phyloP scores from a whole-genome alignment of 495 filamentous ascomycete species.

The Aspergillus funiculosus region DNA sequence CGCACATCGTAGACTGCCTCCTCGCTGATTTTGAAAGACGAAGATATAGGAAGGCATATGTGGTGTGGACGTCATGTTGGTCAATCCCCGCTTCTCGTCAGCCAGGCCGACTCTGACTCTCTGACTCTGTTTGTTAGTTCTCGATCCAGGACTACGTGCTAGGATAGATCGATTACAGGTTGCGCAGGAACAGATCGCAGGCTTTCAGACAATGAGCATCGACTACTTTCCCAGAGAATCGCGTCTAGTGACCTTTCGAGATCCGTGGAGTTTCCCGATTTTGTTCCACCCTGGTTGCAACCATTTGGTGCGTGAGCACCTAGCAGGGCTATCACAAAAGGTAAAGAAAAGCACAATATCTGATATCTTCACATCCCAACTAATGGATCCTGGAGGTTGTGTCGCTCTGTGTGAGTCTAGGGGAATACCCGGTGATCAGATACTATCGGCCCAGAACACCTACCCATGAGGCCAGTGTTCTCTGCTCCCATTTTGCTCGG shows the following conservation, averaged over 20 bases:
- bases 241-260: constrained; percentile 80
- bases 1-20: constrained; percentile 86
- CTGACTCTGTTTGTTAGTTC: constrained; percentile 32
- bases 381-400: constrained; percentile 58
- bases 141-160: constrained; percentile 48
- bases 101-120: constrained; percentile 5
- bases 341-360: no score
- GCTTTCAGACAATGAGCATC: constrained; percentile 68
- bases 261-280: constrained; percentile 91
- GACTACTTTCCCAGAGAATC: constrained; percentile 90
- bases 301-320: constrained; percentile 69
- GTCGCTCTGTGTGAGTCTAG: constrained; percentile 73
- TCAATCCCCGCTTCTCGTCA: constrained; percentile 8
- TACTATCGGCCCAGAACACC: constrained; percentile 74
- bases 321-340: constrained; percentile 81
- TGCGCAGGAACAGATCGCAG: constrained; percentile 66
- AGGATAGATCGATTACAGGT: constrained; percentile 53
- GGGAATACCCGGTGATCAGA: constrained; percentile 84
- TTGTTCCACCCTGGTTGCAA: constrained; percentile 90
- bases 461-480: constrained; percentile 77
- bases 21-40: constrained; percentile 83
- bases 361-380: no score
- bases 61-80: constrained; percentile 83
- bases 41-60: constrained; percentile 64
- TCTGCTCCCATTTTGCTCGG: constrained; percentile 82